Conservation (phyloP, 2,329 filamentous ascomycete species). For the Colletotrichum sp. region DNA sequence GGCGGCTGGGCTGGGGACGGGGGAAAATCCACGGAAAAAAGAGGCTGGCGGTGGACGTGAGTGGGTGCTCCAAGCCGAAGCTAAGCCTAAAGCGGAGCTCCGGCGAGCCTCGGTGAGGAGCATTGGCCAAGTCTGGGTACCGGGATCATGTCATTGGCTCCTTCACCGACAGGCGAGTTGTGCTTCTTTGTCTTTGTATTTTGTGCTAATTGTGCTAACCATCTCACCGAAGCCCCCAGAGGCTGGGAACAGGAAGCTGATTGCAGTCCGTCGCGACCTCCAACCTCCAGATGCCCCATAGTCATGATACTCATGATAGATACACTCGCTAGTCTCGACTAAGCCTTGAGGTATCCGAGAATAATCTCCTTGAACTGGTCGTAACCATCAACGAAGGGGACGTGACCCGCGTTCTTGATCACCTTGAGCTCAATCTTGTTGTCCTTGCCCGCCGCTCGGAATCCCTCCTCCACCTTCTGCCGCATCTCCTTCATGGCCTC, state of each 20-base stretch:
- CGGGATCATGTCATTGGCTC: not conserved
- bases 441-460: constrained; percentile 28
- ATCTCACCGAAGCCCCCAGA: not conserved
- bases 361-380: constrained; percentile 34
- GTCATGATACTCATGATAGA: not conserved
- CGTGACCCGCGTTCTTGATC: constrained; percentile 41
- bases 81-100: not conserved
- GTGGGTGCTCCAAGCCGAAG: not conserved
- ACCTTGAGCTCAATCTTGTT: constrained; percentile 34
- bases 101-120: not conserved
- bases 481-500: constrained; percentile 42
- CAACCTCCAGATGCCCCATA: not conserved
- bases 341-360: constrained; percentile 26
- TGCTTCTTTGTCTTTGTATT: not conserved
- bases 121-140: not conserved
- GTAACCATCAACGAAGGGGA: constrained; percentile 41
- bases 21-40: constrained; percentile 5
- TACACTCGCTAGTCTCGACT: not conserved
- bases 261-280: not conserved
- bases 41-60: constrained; percentile 3
- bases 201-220: not conserved
- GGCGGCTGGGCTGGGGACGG: not conserved
- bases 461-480: constrained; percentile 35
- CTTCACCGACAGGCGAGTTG: not conserved
- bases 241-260: constrained; percentile 6